phyloP scores from a whole-genome alignment of 768 basidiomycete genomes.

The Cubamyces sp. region DNA sequence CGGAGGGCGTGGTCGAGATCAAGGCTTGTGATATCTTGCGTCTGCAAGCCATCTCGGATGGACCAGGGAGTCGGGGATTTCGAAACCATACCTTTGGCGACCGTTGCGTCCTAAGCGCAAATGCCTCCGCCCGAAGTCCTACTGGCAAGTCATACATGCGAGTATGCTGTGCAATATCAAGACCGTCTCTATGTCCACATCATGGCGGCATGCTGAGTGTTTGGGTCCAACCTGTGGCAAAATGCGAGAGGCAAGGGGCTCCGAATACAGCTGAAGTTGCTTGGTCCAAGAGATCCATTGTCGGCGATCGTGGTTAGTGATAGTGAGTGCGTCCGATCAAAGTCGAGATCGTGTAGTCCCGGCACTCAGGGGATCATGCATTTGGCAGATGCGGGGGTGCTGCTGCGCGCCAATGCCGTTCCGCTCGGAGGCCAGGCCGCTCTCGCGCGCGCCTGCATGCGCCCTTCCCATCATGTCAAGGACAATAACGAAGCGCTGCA shows the following conservation, averaged over 20 bases:
- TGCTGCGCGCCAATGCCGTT: conserved; percentile 11
- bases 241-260: not conserved
- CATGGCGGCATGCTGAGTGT: too few species aligned
- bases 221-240: too few species aligned
- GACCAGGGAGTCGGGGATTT: not conserved
- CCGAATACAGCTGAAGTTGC: not conserved
- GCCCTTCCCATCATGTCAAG: not conserved
- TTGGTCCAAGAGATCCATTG: conserved; percentile 2
- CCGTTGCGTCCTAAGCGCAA: not conserved
- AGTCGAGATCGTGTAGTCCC: not conserved
- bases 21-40: conserved; percentile 2
- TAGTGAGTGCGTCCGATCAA: not conserved
- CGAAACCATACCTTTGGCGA: not conserved
- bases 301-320: conserved; percentile 5
- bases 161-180: too few species aligned
- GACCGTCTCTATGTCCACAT: too few species aligned
- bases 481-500: not conserved
- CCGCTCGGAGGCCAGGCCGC: not conserved
- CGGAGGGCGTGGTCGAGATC: not conserved
- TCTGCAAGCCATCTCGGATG: not conserved
- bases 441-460: too few species aligned
- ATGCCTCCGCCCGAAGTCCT: not conserved
- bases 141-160: not conserved
- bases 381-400: conserved; percentile 6
- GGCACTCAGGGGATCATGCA: conserved; percentile 5